Conservation (phyloP, 2,329 filamentous ascomycete genomes). For the Xylaria sp. region DNA sequence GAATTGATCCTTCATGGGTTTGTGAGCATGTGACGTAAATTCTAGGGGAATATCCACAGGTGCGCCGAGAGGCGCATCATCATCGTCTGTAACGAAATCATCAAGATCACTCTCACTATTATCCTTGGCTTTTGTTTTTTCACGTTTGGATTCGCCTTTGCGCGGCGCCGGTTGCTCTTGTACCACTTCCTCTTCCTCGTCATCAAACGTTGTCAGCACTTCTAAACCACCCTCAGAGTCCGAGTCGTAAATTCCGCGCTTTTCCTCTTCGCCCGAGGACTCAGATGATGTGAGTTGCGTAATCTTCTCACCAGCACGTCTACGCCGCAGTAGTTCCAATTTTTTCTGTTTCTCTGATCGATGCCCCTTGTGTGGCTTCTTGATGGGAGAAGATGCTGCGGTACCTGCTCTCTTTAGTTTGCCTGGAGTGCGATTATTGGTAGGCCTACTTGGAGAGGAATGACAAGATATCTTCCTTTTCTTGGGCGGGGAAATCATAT, state of each 20-base stretch:
- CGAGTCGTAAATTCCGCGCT: constrained; percentile 52
- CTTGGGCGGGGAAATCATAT: constrained; percentile 47
- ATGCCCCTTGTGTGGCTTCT: constrained; percentile 36
- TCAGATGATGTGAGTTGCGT: constrained; percentile 34
- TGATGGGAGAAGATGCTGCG: constrained; percentile 31
- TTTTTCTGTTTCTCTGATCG: constrained; percentile 41
- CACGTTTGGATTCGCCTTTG: constrained; percentile 32
- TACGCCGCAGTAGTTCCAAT: constrained; percentile 38
- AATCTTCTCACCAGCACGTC: constrained; percentile 41
- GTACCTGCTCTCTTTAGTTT: constrained; percentile 28
- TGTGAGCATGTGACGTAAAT: constrained; percentile 73
- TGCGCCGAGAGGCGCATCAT: constrained; percentile 66
- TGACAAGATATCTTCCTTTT: constrained; percentile 42
- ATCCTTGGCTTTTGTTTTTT: constrained; percentile 39
- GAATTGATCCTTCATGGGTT: constrained; percentile 78
- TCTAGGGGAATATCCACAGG: constrained; percentile 72
- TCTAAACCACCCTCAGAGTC: constrained; percentile 48
- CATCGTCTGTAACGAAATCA: constrained; percentile 75
- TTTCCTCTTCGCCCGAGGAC: constrained; percentile 63
- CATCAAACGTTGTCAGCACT: constrained; percentile 51
- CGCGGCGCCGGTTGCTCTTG: constrained; percentile 38
- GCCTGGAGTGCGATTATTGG: constrained; percentile 23
- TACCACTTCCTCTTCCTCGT: constrained; percentile 44
- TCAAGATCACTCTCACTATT: constrained; percentile 54
- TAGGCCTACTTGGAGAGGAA: constrained; percentile 25